Conservation (phyloP, 495 filamentous ascomycete genomes). For the Cercophora sp. region DNA sequence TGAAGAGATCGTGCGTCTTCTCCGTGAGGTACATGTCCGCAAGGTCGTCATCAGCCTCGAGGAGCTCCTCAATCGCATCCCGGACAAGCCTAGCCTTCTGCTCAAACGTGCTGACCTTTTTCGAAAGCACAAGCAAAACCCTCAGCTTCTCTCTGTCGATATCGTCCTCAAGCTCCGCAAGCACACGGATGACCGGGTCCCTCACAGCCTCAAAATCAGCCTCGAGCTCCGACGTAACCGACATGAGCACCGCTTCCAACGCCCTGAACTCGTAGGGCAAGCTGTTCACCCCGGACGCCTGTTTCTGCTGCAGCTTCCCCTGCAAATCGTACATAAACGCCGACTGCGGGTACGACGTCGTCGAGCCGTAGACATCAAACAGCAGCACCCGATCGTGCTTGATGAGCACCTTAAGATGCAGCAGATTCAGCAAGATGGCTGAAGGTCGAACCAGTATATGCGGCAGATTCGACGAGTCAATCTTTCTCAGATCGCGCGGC, state of each 20-base stretch:
- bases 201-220: constrained; percentile 89
- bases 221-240: constrained; percentile 82
- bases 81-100: constrained; percentile 93
- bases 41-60: constrained; percentile 97
- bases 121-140: constrained; percentile 85
- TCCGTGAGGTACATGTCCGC: constrained; percentile 93
- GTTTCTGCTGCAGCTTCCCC: constrained; percentile 56
- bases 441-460: constrained; percentile 93
- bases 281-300: constrained; percentile 44
- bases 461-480: constrained; percentile 95
- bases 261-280: constrained; percentile 71
- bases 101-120: constrained; percentile 93
- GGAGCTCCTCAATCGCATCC: constrained; percentile 89
- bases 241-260: constrained; percentile 75
- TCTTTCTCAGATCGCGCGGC: constrained; percentile 93
- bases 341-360: constrained; percentile 89
- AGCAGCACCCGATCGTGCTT: constrained; percentile 90
- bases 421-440: constrained; percentile 89
- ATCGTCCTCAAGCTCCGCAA: constrained; percentile 90
- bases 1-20: constrained; percentile 65
- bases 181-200: constrained; percentile 83
- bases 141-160: constrained; percentile 93
- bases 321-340: constrained; percentile 92
- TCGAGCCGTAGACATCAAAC: constrained; percentile 94
- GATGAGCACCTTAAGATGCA: constrained; percentile 90